Evolutionary conservation across 2,329 filamentous ascomycete genomes (phyloP).

Genomic region (Botrytis porri): DNA sequence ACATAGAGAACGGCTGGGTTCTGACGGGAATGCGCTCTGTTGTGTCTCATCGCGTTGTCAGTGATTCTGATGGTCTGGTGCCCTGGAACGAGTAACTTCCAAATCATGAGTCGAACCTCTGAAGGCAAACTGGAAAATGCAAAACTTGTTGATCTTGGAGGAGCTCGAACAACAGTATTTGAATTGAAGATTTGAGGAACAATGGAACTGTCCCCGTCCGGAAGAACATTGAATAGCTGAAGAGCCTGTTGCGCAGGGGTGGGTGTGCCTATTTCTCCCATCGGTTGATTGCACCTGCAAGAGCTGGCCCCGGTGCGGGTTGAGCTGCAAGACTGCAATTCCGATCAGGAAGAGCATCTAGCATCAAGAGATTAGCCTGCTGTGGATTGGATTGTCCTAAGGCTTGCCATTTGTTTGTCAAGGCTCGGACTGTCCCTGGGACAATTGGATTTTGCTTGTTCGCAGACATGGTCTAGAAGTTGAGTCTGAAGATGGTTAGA

Average conservation of each 20-base stretch:
- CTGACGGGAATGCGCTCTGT: background rate
- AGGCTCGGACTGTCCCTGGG: background rate
- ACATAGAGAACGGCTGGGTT: background rate
- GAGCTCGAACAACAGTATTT: background rate
- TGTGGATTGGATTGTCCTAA: background rate
- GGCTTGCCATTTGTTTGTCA: background rate
- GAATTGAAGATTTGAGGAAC: background rate
- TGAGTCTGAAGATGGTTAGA: background rate
- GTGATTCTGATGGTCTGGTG: background rate
- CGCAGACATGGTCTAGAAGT: background rate
- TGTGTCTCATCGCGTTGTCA: background rate
- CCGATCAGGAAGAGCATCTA: background rate
- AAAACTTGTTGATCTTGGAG: background rate
- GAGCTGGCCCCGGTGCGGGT: background rate
- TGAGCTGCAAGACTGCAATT: background rate
- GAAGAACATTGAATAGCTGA: background rate
- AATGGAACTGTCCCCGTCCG: background rate
- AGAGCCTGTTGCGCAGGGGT: background rate
- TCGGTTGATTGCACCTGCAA: background rate
- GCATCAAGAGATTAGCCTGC: background rate
- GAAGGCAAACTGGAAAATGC: background rate
- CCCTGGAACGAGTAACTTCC: background rate
- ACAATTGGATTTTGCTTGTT: background rate
- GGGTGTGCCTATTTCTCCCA: background rate
- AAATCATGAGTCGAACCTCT: background rate